Percentiles rank a stretch among this genome's conserved stretches.
phyloP scores from a whole-genome alignment of 768 basidiomycete genomes.

The Rhodotorula paludigena region DNA sequence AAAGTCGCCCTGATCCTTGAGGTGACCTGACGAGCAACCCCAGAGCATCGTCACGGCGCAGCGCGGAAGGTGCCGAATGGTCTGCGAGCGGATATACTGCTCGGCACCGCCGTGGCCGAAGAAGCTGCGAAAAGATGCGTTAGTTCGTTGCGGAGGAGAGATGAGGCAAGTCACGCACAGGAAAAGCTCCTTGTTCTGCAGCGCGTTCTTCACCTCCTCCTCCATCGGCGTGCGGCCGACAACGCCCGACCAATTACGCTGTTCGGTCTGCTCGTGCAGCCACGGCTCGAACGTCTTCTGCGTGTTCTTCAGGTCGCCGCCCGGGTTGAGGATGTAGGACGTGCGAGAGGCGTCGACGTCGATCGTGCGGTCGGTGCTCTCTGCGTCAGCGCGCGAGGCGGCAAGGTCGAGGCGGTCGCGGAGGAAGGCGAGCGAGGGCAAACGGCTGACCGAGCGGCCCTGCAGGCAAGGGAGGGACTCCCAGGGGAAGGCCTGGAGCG shows the following conservation, averaged over 20 bases:
- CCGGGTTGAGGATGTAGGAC: slow-evolving; percentile 85
- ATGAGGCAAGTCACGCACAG: slow-evolving; percentile 60
- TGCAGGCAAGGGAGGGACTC: slow-evolving; percentile 84
- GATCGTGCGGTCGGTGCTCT: slow-evolving; percentile 9
- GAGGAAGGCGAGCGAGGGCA: slow-evolving; percentile 83
- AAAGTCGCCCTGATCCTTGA: slow-evolving; percentile 89
- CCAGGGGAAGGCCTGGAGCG: slow-evolving; percentile 86
- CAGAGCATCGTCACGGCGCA: slow-evolving; percentile 96
- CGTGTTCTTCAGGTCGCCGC: slow-evolving; percentile 78
- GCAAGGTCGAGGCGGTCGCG: slow-evolving; percentile 71
- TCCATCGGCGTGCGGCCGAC: slow-evolving; percentile 71
- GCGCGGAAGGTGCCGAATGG: slow-evolving; percentile 68
- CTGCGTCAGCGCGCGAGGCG: slow-evolving; percentile 18
- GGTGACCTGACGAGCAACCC: slow-evolving; percentile 91
- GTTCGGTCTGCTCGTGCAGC: slow-evolving; percentile 62
- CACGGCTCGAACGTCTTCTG: slow-evolving; percentile 76
- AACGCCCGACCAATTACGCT: slow-evolving; percentile 76
- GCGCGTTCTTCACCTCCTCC: slow-evolving; percentile 69
- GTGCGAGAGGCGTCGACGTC: slow-evolving; percentile 63
- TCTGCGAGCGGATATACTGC: slow-evolving; percentile 84
- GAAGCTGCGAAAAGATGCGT: slow-evolving; percentile 58
- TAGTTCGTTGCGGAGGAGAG: neutral
- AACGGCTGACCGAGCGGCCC: slow-evolving; percentile 80
- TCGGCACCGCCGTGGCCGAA: slow-evolving; percentile 96
- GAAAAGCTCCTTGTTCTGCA: slow-evolving; percentile 73